Evolutionary conservation across 108 stramenopile species (phyloP).

Genomic region (Seminavis robusta): DNA sequence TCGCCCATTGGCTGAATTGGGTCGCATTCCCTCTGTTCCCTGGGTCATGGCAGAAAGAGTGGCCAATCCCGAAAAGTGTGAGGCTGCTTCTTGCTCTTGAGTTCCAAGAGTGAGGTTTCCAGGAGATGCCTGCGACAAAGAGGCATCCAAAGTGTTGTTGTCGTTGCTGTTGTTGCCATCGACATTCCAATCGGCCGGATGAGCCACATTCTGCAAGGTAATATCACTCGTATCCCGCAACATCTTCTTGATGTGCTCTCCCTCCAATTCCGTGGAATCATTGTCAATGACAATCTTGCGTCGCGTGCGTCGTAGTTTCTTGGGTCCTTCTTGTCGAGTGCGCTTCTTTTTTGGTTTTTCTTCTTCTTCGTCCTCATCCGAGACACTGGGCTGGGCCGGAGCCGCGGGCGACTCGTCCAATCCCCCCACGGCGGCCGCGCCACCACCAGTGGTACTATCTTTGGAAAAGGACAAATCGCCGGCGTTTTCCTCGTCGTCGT

Average conservation of each 20-base stretch:
- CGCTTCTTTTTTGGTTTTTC: conserved; percentile 12
- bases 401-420: conserved; percentile 37
- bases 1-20: too few species aligned
- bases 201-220: conserved; percentile 33
- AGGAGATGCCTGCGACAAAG: conserved; percentile 15
- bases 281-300: conserved; percentile 84
- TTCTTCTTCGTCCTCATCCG: conserved; percentile 13
- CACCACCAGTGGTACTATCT: conserved; percentile 46
- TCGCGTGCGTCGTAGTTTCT: conserved; percentile 65
- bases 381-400: conserved; percentile 15
- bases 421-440: conserved; percentile 27
- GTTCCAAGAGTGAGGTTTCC: too few species aligned
- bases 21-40: too few species aligned
- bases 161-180: conserved; percentile 22
- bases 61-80: too few species aligned
- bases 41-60: too few species aligned
- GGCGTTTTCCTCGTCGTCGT: conserved; percentile 4
- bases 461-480: conserved; percentile 37
- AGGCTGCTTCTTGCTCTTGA: conserved; percentile 33
- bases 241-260: conserved; percentile 76
- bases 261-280: conserved; percentile 70
- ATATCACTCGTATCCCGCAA: conserved; percentile 72
- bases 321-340: conserved; percentile 23
- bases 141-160: conserved; percentile 6
- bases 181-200: conserved; percentile 56